phyloP scores from a whole-genome alignment of 1,139 yeast species.

The Blastobotrys elegans region DNA sequence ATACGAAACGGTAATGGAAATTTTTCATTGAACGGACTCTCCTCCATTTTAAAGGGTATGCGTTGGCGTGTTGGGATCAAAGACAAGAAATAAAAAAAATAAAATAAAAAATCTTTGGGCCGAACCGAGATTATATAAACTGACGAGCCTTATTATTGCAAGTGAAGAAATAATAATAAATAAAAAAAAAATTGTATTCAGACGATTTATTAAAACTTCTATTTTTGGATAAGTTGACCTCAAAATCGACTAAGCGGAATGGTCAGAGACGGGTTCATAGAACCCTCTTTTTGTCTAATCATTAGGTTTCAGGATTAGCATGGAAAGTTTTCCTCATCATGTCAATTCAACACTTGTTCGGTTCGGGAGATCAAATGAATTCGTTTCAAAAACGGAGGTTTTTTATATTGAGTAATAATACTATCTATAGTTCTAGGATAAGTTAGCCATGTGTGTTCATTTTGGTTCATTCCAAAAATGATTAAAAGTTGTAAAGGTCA shows the following conservation, averaged over 20 bases:
- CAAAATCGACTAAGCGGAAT: no score
- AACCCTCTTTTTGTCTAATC: constrained; percentile 16
- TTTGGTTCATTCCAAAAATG: background rate
- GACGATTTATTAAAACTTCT: background rate
- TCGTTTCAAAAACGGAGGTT: no score
- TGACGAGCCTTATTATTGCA: no score
- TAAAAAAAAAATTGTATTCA: background rate
- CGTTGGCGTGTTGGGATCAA: no score
- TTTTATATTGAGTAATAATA: no score
- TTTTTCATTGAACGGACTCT: background rate
- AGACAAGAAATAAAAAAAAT: no score
- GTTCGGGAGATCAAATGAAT: no score
- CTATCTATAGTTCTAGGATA: no score
- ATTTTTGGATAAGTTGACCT: background rate
- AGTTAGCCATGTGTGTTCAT: constrained; percentile 1
- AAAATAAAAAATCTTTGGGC: no score
- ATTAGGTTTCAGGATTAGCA: constrained; percentile 29
- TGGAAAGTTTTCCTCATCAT: constrained; percentile 20
- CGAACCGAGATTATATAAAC: no score
- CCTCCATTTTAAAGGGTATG: constrained; percentile 1
- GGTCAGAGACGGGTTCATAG: background rate
- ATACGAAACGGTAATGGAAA: constrained; percentile 49
- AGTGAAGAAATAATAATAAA: no score
- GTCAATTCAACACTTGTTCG: no score
- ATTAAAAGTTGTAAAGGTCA: constrained; percentile 5